phyloP scores from a whole-genome alignment of 2,329 filamentous ascomycete species.

The Mycosphaerella sp. region DNA sequence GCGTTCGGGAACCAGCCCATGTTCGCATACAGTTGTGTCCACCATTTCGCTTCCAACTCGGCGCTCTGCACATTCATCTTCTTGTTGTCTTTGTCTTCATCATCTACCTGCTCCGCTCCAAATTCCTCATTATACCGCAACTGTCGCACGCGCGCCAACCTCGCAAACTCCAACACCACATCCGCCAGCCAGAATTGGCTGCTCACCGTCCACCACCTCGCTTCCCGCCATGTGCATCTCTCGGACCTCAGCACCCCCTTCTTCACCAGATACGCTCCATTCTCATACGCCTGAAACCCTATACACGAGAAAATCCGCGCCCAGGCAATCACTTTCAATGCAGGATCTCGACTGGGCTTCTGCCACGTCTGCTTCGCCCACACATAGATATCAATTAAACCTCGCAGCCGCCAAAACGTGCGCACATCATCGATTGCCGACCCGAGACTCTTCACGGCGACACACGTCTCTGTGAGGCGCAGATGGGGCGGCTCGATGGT shows the following conservation, averaged over 20 bases:
- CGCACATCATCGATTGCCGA: conserved; percentile 63
- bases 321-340: conserved; percentile 52
- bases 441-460: conserved; percentile 46
- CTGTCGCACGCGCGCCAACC: conserved; percentile 47
- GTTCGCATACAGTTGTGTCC: conserved; percentile 62
- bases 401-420: conserved; percentile 71
- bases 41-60: conserved; percentile 46
- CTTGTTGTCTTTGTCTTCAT: conserved; percentile 29
- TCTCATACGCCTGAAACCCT: conserved; percentile 74
- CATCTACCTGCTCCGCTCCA: conserved; percentile 36
- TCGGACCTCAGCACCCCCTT: conserved; percentile 59
- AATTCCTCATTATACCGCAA: conserved; percentile 34
- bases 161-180: conserved; percentile 66
- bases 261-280: conserved; percentile 66
- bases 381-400: conserved; percentile 64
- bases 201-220: conserved; percentile 62
- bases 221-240: conserved; percentile 42
- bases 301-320: conserved; percentile 62
- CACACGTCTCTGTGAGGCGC: conserved; percentile 30
- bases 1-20: conserved; percentile 74
- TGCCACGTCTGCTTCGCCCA: conserved; percentile 48
- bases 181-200: conserved; percentile 74
- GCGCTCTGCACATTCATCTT: conserved; percentile 28
- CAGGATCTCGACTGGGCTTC: conserved; percentile 38
- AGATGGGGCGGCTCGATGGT: conserved; percentile 34